Conservation (phyloP, 495 filamentous ascomycete genomes). For the Apodospora peruviana region DNA sequence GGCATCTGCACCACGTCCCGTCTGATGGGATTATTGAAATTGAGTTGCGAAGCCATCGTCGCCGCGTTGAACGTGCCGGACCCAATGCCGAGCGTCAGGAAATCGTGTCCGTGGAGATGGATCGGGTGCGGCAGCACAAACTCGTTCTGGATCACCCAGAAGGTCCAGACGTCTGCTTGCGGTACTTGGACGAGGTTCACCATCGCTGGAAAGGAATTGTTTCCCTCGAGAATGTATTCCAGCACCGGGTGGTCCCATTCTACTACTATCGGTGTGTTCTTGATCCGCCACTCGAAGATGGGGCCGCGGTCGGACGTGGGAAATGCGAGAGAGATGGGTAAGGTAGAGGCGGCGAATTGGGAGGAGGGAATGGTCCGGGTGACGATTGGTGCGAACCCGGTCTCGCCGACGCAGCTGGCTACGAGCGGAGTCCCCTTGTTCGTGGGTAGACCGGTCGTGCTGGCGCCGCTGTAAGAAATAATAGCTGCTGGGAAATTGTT, state of each 20-base stretch:
- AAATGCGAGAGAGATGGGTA: slow-evolving; percentile 9
- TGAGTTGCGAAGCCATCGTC: slow-evolving; percentile 20
- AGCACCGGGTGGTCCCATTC: slow-evolving; percentile 32
- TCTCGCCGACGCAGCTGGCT: slow-evolving; percentile 19
- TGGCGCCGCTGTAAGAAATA: slow-evolving; percentile 33
- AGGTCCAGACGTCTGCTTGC: slow-evolving; percentile 18
- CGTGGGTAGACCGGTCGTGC: slow-evolving; percentile 17
- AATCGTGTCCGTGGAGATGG: slow-evolving; percentile 57
- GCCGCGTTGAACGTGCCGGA: slow-evolving; percentile 27
- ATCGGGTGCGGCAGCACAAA: slow-evolving; percentile 39
- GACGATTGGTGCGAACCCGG: slow-evolving; percentile 18
- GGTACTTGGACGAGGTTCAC: slow-evolving; percentile 29
- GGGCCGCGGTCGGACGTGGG: slow-evolving; percentile 8
- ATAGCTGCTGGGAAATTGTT: slow-evolving; percentile 27
- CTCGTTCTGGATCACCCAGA: slow-evolving; percentile 33
- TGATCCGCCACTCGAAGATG: slow-evolving; percentile 30
- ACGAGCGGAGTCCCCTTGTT: slow-evolving; percentile 13
- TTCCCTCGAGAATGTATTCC: slow-evolving; percentile 24
- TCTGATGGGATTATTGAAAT: slow-evolving; percentile 31
- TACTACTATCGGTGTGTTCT: slow-evolving; percentile 24
- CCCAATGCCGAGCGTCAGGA: slow-evolving; percentile 48
- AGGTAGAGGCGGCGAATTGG: slow-evolving; percentile 5
- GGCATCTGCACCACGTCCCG: slow-evolving; percentile 38
- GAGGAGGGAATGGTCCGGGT: slow-evolving; percentile 12
- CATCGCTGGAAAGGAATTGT: slow-evolving; percentile 21